Conservation (phyloP, 176 grass and related monocot genomes). For the Triticum timopheevii region DNA sequence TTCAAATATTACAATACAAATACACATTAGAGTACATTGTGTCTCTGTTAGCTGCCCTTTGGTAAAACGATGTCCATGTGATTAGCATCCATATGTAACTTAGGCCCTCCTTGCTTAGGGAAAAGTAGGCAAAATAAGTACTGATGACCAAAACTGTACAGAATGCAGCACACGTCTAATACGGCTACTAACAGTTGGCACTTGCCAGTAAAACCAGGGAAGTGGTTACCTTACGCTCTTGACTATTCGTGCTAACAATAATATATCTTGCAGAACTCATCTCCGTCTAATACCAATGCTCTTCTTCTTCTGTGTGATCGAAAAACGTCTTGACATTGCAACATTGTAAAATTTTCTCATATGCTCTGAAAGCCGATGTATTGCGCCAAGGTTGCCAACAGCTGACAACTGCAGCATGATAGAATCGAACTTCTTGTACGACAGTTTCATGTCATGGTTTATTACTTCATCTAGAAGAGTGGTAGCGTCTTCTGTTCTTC, state of each 20-base stretch:
- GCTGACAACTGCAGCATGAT: conserved; percentile 69
- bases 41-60: background rate
- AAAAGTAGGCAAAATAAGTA: background rate
- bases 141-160: background rate
- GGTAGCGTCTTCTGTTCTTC: conserved; percentile 61
- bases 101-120: background rate
- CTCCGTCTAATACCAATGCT: conserved; percentile 69
- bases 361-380: conserved; percentile 83
- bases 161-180: background rate
- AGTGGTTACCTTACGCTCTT: conserved; percentile 21
- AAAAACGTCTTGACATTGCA: conserved; percentile 83
- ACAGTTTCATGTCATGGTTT: conserved; percentile 63
- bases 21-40: background rate
- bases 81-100: background rate
- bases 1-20: background rate
- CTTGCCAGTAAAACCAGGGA: conserved; percentile 12
- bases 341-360: conserved; percentile 96
- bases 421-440: conserved; percentile 73
- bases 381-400: conserved; percentile 62
- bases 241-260: background rate
- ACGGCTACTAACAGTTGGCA: background rate
- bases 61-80: background rate
- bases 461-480: conserved; percentile 81
- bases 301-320: conserved; percentile 87
- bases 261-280: conserved; percentile 15